Base-by-base conservation (phyloP, 2,329 filamentous ascomycete genomes). In the Coniochaeta sp. region DNA sequence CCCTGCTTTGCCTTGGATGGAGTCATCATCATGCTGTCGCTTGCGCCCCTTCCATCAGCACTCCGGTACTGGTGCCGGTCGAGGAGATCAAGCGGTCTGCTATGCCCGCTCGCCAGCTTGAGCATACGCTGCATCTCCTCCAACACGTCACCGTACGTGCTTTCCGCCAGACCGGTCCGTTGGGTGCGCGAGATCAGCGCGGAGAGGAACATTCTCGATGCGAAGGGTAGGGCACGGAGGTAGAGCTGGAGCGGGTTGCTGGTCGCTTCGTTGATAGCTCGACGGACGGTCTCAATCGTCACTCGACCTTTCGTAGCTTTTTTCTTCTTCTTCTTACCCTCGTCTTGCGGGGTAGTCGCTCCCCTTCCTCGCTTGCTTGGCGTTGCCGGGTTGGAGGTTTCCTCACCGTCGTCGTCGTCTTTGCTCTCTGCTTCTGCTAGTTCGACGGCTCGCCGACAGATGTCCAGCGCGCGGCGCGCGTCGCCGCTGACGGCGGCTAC, bases 401-500 rank as follows among this genome's bases (percentile, higher is more conserved):
- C 22, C 61, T 40, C 74, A 61, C 66, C 72, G 62, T 73, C 74
- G 8, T 73, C 74, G 8, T 64, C 66, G 19, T 75, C 66, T 59
- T 74, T 75, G 50, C 68, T 69, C 59, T 93, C 89, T 57, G 89
- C 82, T 73, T 99, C 95, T 32, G 93, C 95, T 28, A 99, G 86
- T 74, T 99, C 95, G 16, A 99, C 95, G 1, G 95, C 95, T 64
- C 95, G 86, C 32, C 95, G 86, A 72, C 96, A 99, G 62, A 99
- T 98, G 69, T 99, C 95, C 22, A 99, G 81, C 1, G 93, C 95
- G 64, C 95, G 86, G 60, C 95, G 83, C 19, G 95, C 95, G 69
- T 99, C 95, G 61, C 95, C 96, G 64, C 90, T 96, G 52, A 99
- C 96, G 42, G 95, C 93, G 5, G 95, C 95, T 34, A 99, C 95